A percentile compares a stretch with the other conserved stretches of the same genome.
Evolutionary conservation across 176 grass and related monocot species (phyloP).

Genomic region (Raddia guianensis): DNA sequence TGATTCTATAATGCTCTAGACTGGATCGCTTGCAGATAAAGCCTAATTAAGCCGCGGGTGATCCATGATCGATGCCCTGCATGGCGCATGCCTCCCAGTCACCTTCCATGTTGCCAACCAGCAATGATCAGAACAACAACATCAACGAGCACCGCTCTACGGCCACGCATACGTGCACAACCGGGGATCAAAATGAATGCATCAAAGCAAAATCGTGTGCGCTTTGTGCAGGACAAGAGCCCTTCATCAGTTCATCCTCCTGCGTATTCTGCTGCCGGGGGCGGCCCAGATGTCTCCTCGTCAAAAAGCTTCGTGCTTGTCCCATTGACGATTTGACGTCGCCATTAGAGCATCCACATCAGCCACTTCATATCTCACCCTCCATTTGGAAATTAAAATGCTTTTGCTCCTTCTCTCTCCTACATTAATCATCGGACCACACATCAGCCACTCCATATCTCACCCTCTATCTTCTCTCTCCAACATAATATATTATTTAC

Average conservation of each 20-base stretch:
- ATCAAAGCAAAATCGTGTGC: background rate
- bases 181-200: background rate
- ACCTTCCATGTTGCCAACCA: too few relatives aligned
- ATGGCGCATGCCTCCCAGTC: too few relatives aligned
- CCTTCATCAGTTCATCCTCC: too few relatives aligned
- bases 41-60: background rate
- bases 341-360: too few relatives aligned
- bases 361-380: too few relatives aligned
- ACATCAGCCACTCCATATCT: too few relatives aligned
- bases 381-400: too few relatives aligned
- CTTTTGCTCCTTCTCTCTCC: too few relatives aligned
- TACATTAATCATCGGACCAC: too few relatives aligned
- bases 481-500: too few relatives aligned
- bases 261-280: background rate
- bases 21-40: background rate
- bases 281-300: background rate
- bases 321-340: constrained; percentile 31
- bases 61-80: too few relatives aligned
- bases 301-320: background rate
- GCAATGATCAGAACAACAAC: background rate
- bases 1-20: background rate
- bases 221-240: background rate
- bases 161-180: background rate
- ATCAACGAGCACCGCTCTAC: background rate
- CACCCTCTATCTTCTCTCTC: too few relatives aligned